phyloP scores from a whole-genome alignment of 2,329 filamentous ascomycete species.

The Didymella glomerata region DNA sequence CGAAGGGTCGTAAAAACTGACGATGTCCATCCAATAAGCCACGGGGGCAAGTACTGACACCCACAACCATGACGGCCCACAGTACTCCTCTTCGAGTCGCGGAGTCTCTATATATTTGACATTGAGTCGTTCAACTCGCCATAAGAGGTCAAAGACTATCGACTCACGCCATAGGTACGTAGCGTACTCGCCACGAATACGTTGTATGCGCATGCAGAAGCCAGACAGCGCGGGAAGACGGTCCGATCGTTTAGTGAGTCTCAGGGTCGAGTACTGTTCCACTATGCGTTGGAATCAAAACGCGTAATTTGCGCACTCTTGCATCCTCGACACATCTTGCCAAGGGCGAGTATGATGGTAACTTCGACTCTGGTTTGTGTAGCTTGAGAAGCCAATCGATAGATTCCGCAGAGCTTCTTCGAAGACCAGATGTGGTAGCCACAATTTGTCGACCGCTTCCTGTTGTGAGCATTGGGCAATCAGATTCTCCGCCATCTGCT shows the following conservation, averaged over 20 bases:
- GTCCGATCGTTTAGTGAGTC: conserved; percentile 22
- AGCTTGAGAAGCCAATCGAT: neutral
- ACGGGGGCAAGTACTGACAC: conserved; percentile 21
- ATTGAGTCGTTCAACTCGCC: conserved; percentile 26
- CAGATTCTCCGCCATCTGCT: neutral
- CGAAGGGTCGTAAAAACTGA: conserved; percentile 18
- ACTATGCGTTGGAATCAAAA: conserved; percentile 26
- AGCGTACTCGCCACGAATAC: conserved; percentile 25
- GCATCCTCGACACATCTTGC: neutral
- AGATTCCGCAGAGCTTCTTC: neutral
- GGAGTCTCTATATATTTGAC: neutral
- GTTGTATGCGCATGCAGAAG: conserved; percentile 24
- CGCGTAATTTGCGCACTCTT: conserved; percentile 20
- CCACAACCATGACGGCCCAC: conserved; percentile 32
- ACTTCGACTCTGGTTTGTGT: neutral
- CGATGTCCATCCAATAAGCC: conserved; percentile 26
- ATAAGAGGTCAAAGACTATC: conserved; percentile 29
- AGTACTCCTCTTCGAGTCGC: conserved; percentile 2
- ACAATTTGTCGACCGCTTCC: neutral
- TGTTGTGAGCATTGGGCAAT: neutral
- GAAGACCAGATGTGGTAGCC: neutral
- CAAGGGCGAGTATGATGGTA: neutral
- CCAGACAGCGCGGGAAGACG: conserved; percentile 29
- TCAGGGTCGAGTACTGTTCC: conserved; percentile 28
- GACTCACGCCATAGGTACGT: conserved; percentile 32